phyloP scores from a whole-genome alignment of 2,329 filamentous ascomycete genomes.

The Coniella vitis region DNA sequence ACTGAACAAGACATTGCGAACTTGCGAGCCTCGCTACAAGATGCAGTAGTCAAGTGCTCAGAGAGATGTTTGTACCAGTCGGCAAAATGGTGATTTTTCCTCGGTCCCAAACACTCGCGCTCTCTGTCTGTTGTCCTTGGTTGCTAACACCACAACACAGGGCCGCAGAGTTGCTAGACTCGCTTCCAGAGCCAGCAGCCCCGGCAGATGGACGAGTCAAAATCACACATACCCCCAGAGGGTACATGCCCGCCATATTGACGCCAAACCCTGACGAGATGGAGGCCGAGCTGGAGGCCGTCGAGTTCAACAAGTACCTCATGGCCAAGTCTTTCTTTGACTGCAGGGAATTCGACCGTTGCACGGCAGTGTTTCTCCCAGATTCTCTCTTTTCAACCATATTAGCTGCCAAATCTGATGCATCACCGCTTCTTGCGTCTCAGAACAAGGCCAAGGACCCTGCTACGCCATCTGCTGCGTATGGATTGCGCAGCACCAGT shows the following conservation, averaged over 20 bases:
- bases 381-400: conserved; percentile 67
- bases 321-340: conserved; percentile 93
- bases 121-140: too few species aligned
- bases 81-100: conserved; percentile 70
- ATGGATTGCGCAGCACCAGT: conserved; percentile 12
- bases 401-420: conserved; percentile 41
- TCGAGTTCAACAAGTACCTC: conserved; percentile 76
- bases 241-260: conserved; percentile 40
- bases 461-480: conserved; percentile 19
- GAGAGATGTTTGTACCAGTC: conserved; percentile 94
- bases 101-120: too few species aligned
- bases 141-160: conserved; percentile 36
- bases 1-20: conserved; percentile 52
- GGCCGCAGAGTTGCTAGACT: conserved; percentile 88
- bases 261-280: conserved; percentile 57
- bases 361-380: conserved; percentile 82
- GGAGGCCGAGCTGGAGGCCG: conserved; percentile 70
- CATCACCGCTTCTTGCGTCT: conserved; percentile 27
- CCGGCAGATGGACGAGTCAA: conserved; percentile 43
- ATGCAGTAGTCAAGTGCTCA: conserved; percentile 83
- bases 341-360: conserved; percentile 90
- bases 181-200: conserved; percentile 55
- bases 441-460: conserved; percentile 58
- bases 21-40: conserved; percentile 69
- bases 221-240: conserved; percentile 38